Percentiles rank a stretch among this genome's conserved stretches.
These are phyloP conservation scores for Neopestalotiopsis rosae DNA, from an alignment of 2,329 filamentous ascomycete genomes.

Conservation along the genomic window DNA sequence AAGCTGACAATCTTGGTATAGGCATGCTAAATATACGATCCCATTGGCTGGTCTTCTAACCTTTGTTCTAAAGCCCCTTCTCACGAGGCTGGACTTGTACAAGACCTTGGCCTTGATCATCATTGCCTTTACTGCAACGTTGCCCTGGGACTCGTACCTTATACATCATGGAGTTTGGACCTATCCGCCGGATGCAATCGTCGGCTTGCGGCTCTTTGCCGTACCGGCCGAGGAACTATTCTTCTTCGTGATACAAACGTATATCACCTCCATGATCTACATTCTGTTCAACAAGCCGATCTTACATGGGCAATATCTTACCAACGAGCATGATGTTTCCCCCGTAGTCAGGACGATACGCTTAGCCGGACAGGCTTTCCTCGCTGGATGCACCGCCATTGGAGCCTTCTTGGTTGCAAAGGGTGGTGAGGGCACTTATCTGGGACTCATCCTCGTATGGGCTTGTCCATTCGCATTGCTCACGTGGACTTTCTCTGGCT, in stretches of 20 bases:
- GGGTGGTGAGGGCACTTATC: slow-evolving; percentile 62
- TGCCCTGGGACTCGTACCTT: slow-evolving; percentile 79
- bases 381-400: slow-evolving; percentile 48
- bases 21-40: slow-evolving; percentile 71
- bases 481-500: slow-evolving; percentile 67
- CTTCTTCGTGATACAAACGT: slow-evolving; percentile 80
- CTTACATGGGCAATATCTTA: slow-evolving; percentile 52
- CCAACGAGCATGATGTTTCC: slow-evolving; percentile 34
- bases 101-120: slow-evolving; percentile 65
- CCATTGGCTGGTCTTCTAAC: slow-evolving; percentile 66
- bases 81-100: slow-evolving; percentile 66
- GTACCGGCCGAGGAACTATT: slow-evolving; percentile 77
- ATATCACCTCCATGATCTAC: slow-evolving; percentile 73
- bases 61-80: slow-evolving; percentile 63
- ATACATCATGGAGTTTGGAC: slow-evolving; percentile 73
- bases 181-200: slow-evolving; percentile 68
- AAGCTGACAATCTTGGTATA: slow-evolving; percentile 33
- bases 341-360: slow-evolving; percentile 34
- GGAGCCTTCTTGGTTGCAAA: slow-evolving; percentile 51
- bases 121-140: slow-evolving; percentile 70
- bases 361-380: slow-evolving; percentile 53
- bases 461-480: slow-evolving; percentile 69
- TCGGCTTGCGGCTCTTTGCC: slow-evolving; percentile 65
- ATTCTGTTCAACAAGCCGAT: slow-evolving; percentile 70
- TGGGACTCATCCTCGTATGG: slow-evolving; percentile 74